Conservation (phyloP, 352 stramenopile genomes). For the Phytophthora rubi region DNA sequence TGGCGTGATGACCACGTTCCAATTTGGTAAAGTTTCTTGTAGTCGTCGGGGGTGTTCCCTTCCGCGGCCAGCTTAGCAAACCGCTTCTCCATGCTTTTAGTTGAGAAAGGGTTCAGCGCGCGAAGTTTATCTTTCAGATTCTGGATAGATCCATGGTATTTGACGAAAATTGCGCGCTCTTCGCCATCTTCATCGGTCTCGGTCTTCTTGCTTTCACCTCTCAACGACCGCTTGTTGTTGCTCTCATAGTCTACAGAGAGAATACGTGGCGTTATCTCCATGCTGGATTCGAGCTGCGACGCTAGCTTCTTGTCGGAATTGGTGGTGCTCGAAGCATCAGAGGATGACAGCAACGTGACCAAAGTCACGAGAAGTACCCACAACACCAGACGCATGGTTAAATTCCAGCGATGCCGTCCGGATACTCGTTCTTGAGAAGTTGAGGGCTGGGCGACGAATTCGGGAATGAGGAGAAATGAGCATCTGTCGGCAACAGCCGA, state of each 20-base stretch:
- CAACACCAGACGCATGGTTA: constrained; percentile 6
- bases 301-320: constrained; percentile 1
- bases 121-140: not conserved
- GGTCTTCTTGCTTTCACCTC: not conserved
- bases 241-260: not conserved
- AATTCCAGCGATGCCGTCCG: not conserved
- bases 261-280: not conserved
- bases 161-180: not conserved
- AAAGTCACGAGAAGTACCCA: not conserved
- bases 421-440: not conserved
- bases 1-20: not conserved
- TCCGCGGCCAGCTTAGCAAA: not conserved
- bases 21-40: not conserved
- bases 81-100: not conserved
- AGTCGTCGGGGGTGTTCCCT: not conserved
- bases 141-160: not conserved
- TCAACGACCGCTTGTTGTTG: not conserved
- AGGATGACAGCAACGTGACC: not conserved
- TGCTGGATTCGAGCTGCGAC: not conserved
- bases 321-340: not conserved
- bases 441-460: not conserved
- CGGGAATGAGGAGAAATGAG: not conserved
- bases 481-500: too few relatives aligned
- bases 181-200: not conserved
- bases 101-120: not conserved